A percentile compares a stretch with the other conserved stretches of the same genome.
phyloP scores from a whole-genome alignment of 2,329 filamentous ascomycete genomes.

The Periconia sp. region DNA sequence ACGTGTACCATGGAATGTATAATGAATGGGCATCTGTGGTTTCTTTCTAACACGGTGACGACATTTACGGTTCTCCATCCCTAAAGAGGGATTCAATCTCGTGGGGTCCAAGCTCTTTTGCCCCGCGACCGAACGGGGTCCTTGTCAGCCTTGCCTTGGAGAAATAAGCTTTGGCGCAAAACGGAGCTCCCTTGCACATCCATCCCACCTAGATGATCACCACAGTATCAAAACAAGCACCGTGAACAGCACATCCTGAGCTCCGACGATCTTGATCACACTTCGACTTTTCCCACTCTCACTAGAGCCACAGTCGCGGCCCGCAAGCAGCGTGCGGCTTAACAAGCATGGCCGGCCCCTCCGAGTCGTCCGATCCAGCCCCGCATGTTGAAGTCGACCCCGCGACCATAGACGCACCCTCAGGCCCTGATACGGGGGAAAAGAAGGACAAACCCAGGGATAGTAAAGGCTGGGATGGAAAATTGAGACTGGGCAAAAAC shows the following conservation, averaged over 20 bases:
- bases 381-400: slow-evolving; percentile 27
- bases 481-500: slow-evolving; percentile 73
- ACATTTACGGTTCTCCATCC: no score
- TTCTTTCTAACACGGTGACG: no score
- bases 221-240: neutral
- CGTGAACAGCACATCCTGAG: neutral
- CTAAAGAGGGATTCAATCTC: neutral
- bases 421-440: slow-evolving; percentile 20
- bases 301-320: neutral
- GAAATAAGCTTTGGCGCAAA: slow-evolving; percentile 6
- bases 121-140: no score
- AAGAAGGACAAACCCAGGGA: slow-evolving; percentile 37
- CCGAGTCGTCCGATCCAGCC: slow-evolving; percentile 15
- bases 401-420: slow-evolving; percentile 15
- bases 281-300: neutral
- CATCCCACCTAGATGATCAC: neutral
- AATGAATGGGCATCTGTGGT: no score
- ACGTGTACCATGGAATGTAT: no score
- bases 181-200: slow-evolving; percentile 1
- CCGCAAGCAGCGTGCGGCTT: neutral
- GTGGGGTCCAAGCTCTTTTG: neutral
- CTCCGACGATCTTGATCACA: neutral
- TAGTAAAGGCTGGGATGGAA: slow-evolving; percentile 75
- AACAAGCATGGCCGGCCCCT: slow-evolving; percentile 23
- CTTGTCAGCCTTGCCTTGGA: neutral